Evolutionary conservation across 768 basidiomycete genomes (phyloP), one percentile per base, ranked within the genome.

Genomic region (Fomitopsis serialis): DNA sequence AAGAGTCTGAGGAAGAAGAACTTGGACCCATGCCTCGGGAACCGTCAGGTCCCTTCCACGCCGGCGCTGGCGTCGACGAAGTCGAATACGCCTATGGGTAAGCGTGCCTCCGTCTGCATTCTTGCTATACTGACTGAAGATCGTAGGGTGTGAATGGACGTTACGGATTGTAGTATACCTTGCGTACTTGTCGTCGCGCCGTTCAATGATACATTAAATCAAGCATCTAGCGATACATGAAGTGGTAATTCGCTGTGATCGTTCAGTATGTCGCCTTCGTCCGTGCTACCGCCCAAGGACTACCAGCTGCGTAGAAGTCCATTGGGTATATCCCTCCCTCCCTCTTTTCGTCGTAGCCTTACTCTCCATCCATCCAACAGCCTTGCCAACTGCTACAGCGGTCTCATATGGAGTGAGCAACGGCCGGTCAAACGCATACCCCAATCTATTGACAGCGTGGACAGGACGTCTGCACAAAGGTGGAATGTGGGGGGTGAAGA

Each of bases 361-460:
- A 57, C 42, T 57, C 19, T 75, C 72, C 68, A 78, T 79, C 93
- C 92, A 93, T 24, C 87, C 83, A 4, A 65, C 65, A 6, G 77
- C 70, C 48, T 77, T 76, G 0, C 89, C 91, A 1, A 97, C 75
- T 11, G 86, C 93, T 1, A 98, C 89, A 4, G 86, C 82, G 0
- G 90, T 87, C 69, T 98, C 97, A 65, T 98, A 99, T 1, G 96
- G 94, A 61, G 86, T 94, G 34, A 99, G 71, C 46, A 98, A 73
- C 2, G 97, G 97, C 21, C 79, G 75, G 50, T 86, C 76, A 71
- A 99, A 99, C 1, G 96, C 97, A 64, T 95, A 95, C 97, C 97
- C 97, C 97, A 99, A 65, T 99, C 97, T 53, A 98, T 98, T 17
- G 92, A 94, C 50, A 99, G 23, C 97, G 84, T 2, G 97, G 97